Evolutionary conservation across 345 rosid species (phyloP).

Genomic region (Stellera chamaejasme): DNA sequence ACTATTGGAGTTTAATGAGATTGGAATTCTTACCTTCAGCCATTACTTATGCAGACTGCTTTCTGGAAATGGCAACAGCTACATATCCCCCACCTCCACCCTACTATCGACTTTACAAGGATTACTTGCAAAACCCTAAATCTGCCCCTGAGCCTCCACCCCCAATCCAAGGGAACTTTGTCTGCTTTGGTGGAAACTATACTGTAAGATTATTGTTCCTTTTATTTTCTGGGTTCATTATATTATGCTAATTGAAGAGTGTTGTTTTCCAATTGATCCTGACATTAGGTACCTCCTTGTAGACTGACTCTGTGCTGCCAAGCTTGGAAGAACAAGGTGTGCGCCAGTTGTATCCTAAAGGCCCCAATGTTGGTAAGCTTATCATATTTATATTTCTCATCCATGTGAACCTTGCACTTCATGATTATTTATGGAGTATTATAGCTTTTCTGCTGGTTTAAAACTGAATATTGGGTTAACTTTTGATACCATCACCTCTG

Average conservation of each 20-base stretch:
- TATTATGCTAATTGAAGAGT: background rate
- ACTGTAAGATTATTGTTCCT: slow-evolving; percentile 34
- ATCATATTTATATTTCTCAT: too few relatives aligned
- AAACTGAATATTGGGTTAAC: too few relatives aligned
- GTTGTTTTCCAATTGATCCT: background rate
- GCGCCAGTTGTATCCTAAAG: slow-evolving; percentile 65
- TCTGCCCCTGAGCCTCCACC: slow-evolving; percentile 80
- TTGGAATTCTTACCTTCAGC: too few relatives aligned
- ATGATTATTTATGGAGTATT: background rate
- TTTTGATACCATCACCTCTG: too few relatives aligned
- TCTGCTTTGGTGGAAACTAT: slow-evolving; percentile 62
- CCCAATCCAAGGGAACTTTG: slow-evolving; percentile 71
- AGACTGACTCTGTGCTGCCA: slow-evolving; percentile 88
- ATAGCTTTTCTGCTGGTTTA: background rate
- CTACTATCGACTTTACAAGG: slow-evolving; percentile 82
- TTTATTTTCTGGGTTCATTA: background rate
- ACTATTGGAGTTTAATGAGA: too few relatives aligned
- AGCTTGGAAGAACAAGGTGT: slow-evolving; percentile 91
- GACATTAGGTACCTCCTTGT: slow-evolving; percentile 1
- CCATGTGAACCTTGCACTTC: background rate
- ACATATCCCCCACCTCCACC: slow-evolving; percentile 95
- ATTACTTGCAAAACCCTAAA: slow-evolving; percentile 49
- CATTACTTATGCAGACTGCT: too few relatives aligned
- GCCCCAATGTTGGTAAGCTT: slow-evolving; percentile 56
- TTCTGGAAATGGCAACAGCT: slow-evolving; percentile 62